Conservation (phyloP, 305 asterid genomes). For the Lippia alba region DNA sequence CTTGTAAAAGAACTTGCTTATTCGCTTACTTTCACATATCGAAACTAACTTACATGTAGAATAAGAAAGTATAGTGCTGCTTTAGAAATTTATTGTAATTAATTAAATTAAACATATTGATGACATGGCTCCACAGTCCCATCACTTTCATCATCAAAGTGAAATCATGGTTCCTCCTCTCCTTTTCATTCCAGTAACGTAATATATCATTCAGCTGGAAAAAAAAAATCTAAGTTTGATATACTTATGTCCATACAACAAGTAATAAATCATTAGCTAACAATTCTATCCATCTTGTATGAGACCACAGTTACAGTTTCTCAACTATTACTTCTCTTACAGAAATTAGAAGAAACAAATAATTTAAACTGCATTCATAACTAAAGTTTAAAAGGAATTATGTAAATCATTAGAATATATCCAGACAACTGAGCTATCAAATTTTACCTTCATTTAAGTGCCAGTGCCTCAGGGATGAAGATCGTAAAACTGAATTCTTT, state of each 20-base stretch:
- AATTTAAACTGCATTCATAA: slow-evolving; percentile 6
- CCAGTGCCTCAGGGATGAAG: slow-evolving; percentile 98
- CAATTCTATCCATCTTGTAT: slow-evolving; percentile 1
- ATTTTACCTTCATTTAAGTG: slow-evolving; percentile 79
- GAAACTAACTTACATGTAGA: background rate
- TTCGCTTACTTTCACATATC: background rate
- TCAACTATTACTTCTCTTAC: slow-evolving; percentile 5
- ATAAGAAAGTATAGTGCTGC: background rate
- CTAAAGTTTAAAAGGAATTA: background rate
- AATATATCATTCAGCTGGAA: background rate
- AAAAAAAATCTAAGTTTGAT: background rate
- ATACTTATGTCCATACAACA: background rate
- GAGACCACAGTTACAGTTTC: background rate
- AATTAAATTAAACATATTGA: background rate
- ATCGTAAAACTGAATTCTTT: slow-evolving; percentile 90
- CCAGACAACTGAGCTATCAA: slow-evolving; percentile 18
- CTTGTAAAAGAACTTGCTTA: background rate
- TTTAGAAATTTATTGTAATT: background rate
- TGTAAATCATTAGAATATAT: background rate
- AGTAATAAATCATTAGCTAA: background rate
- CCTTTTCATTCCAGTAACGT: slow-evolving; percentile 1
- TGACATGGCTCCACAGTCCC: background rate
- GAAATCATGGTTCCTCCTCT: background rate
- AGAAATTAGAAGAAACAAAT: slow-evolving; percentile 9
- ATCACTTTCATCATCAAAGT: background rate